Evolutionary conservation across 192 early-diverging fungal species (phyloP).

Genomic region (Umbelopsis vinacea): DNA sequence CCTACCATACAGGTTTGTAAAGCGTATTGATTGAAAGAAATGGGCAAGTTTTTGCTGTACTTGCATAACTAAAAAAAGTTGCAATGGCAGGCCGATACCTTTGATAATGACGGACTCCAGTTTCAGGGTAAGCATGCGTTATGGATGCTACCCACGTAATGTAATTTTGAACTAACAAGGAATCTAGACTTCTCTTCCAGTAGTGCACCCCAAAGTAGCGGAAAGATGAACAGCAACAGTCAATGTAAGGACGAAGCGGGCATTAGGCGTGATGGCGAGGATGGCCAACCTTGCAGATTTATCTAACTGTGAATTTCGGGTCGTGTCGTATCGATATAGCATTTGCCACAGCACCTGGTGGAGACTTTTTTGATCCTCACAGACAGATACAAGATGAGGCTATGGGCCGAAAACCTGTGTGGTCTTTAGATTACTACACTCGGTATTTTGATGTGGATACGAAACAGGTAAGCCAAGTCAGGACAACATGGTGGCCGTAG

Average conservation of each 20-base stretch:
- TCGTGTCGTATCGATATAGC: background rate
- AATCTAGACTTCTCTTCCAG: constrained; percentile 29
- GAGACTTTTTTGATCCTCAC: constrained; percentile 42
- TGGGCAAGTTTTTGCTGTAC: background rate
- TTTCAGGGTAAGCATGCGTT: constrained; percentile 44
- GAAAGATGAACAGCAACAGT: background rate
- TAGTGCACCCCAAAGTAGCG: constrained; percentile 30
- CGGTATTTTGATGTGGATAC: constrained; percentile 95
- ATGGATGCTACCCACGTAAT: background rate
- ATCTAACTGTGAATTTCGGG: background rate
- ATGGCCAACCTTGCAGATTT: background rate
- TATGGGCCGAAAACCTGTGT: constrained; percentile 61
- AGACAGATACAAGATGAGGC: constrained; percentile 23
- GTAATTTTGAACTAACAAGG: background rate
- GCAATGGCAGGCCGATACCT: constrained; percentile 31
- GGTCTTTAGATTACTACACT: constrained; percentile 89
- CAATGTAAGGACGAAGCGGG: background rate
- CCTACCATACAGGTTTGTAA: constrained; percentile 30
- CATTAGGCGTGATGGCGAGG: background rate
- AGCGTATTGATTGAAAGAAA: background rate
- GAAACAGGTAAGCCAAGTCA: constrained; percentile 59
- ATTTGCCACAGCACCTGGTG: constrained; percentile 10
- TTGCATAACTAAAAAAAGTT: background rate
- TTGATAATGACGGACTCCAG: constrained; percentile 50
- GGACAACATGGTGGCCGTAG: too few species aligned